Base-by-base conservation (phyloP, 2,329 filamentous ascomycete genomes). In the Epichloe typhina region DNA sequence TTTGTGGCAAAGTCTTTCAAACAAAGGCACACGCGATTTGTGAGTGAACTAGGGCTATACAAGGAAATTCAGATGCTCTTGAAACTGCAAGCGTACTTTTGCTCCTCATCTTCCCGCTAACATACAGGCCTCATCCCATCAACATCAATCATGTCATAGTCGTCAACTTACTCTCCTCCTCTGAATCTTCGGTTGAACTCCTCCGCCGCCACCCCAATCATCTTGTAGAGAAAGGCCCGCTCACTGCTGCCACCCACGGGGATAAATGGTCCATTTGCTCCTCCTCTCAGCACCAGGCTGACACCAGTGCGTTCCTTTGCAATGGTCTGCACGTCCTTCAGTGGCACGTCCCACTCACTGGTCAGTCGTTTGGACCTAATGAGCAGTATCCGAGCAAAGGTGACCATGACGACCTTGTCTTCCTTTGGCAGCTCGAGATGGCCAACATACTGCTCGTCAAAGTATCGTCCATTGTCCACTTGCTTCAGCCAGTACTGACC, bases 401-500 rank as follows among this genome's bases (percentile, higher is more conserved):
- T 96, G 54, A 98, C 77, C 80, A 97, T 88, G 46, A 90, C 84
- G 51, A 91, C 82, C 74, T 89, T 86, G 64, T 94, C 90, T 65
- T 93, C 88, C 54, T 83, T 82, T 11, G 88, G 86, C 26, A 98
- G 78, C 68, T 98, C 91, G 4, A 98, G 75, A 64, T 98, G 94
- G 4, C 90, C 94, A 65, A 98, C 93, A 71, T 98, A 98, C 64
- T 88, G 80, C 68, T 98, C 93, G 69, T 95, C 85, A 77, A 98
- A 98, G 74, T 91, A 97, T 66, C 90, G 93, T 54, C 93, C 93
- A 57, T 96, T 93, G 69, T 98, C 93, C 11, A 95, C 82, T 53
- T 95, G 95, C 75, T 98, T 98, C 56, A 98, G 82, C 94, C 93
- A 98, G 73, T 88, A 96, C 66, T 98, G 93, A 0, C 93, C 93